Percentiles rank a stretch among this genome's conserved stretches.
Evolutionary conservation across 164 flowering plant genomes (phyloP).

Genomic region (Chimonanthus salicifolius): DNA sequence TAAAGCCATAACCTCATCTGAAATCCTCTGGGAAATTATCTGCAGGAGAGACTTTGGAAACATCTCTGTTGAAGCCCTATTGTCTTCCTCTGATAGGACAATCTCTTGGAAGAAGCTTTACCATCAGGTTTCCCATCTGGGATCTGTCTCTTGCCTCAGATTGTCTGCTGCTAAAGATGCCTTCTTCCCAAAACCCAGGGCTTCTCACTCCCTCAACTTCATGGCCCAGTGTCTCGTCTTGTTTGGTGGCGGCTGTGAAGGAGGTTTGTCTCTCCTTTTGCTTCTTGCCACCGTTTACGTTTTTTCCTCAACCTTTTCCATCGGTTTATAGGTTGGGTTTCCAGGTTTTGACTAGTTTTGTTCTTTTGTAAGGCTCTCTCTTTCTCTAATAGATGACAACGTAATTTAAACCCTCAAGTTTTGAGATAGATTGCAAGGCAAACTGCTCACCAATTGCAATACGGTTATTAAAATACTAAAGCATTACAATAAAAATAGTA

Average conservation of each 20-base stretch:
- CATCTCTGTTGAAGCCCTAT: slow-evolving; percentile 45
- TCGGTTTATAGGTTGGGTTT: background rate
- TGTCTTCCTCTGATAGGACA: slow-evolving; percentile 18
- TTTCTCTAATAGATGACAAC: too few species aligned
- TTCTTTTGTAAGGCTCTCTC: background rate
- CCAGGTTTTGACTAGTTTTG: slow-evolving; percentile 5
- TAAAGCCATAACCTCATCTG: slow-evolving; percentile 45
- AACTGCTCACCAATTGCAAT: too few species aligned
- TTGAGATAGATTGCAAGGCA: too few species aligned
- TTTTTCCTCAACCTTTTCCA: background rate
- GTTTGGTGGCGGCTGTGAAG: slow-evolving; percentile 95
- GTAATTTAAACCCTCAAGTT: too few species aligned
- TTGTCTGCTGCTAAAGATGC: slow-evolving; percentile 31
- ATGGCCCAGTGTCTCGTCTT: slow-evolving; percentile 70
- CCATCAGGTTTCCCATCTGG: slow-evolving; percentile 43
- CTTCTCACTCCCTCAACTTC: slow-evolving; percentile 85
- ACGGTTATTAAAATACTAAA: too few species aligned
- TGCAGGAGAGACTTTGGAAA: slow-evolving; percentile 75
- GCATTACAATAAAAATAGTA: too few species aligned
- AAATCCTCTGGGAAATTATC: slow-evolving; percentile 69
- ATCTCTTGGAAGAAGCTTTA: slow-evolving; percentile 63
- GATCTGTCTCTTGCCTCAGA: slow-evolving; percentile 45
- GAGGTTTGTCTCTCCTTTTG: slow-evolving; percentile 48
- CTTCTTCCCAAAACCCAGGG: slow-evolving; percentile 53
- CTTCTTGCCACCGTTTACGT: background rate